phyloP scores from a whole-genome alignment of 1,284 basidiomycete species.

The Schizophyllum amplum region DNA sequence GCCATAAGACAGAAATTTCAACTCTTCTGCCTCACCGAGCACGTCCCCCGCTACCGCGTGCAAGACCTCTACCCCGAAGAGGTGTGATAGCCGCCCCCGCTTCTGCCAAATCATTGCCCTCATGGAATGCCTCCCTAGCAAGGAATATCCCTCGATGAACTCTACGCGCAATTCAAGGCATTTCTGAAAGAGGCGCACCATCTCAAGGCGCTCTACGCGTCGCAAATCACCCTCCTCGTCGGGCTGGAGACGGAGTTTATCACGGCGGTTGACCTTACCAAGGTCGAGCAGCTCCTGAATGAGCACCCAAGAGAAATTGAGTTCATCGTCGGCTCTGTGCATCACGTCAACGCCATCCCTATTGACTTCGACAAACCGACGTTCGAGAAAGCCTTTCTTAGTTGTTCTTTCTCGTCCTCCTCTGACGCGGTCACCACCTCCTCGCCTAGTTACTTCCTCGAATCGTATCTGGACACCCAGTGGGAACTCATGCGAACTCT shows the following conservation, averaged over 20 bases:
- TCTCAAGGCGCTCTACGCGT: constrained; percentile 52
- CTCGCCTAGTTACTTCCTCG: constrained; percentile 46
- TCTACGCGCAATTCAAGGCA: constrained; percentile 52
- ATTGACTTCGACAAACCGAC: constrained; percentile 88
- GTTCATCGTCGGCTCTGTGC: constrained; percentile 90
- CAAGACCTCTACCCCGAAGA: constrained; percentile 95
- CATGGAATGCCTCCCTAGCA: constrained; percentile 26
- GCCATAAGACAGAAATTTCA: constrained; percentile 77
- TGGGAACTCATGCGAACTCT: constrained; percentile 60
- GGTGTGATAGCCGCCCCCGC: constrained; percentile 34
- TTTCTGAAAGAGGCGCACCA: constrained; percentile 75
- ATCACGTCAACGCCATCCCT: constrained; percentile 83
- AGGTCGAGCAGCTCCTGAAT: constrained; percentile 43
- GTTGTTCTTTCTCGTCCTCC: constrained; percentile 22
- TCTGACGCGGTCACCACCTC: constrained; percentile 12
- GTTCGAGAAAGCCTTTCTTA: constrained; percentile 53
- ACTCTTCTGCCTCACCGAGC: constrained; percentile 89
- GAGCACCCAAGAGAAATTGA: constrained; percentile 53
- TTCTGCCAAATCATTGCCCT: constrained; percentile 2
- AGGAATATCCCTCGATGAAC: constrained; percentile 35
- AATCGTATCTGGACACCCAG: constrained; percentile 79
- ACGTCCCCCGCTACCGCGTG: constrained; percentile 79
- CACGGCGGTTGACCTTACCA: constrained; percentile 54
- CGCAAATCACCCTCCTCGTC: constrained; percentile 72
- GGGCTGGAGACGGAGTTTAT: constrained; percentile 95